phyloP scores from a whole-genome alignment of 805 yeast genomes.

The Isabelozyma rhagii region DNA sequence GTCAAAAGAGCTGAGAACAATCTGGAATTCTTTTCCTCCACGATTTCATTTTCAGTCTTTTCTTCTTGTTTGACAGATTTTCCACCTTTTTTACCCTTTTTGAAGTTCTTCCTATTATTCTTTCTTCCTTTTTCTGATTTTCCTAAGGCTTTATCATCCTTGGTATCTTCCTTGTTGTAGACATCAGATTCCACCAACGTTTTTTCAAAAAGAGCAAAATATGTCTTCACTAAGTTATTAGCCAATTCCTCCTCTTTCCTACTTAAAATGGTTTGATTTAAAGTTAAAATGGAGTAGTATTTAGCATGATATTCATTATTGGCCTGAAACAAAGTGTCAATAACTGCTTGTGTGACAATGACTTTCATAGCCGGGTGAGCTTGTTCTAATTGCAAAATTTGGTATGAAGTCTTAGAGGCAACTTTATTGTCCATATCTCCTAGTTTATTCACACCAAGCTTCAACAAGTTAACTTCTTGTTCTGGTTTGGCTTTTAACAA shows the following conservation, averaged over 20 bases:
- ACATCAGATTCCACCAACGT: slow-evolving; percentile 65
- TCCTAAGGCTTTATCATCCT: slow-evolving; percentile 41
- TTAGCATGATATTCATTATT: slow-evolving; percentile 81
- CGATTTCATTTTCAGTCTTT: slow-evolving; percentile 60
- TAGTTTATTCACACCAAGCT: slow-evolving; percentile 86
- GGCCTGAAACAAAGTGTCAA: slow-evolving; percentile 74
- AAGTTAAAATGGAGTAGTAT: slow-evolving; percentile 82
- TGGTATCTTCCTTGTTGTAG: slow-evolving; percentile 30
- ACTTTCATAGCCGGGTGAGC: slow-evolving; percentile 95
- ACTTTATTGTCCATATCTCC: slow-evolving; percentile 94
- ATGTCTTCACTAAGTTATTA: slow-evolving; percentile 75
- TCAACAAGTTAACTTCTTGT: slow-evolving; percentile 88
- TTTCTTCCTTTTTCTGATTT: slow-evolving; percentile 57
- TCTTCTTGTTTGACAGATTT: slow-evolving; percentile 61
- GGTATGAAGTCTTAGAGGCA: slow-evolving; percentile 81
- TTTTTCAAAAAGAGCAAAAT: slow-evolving; percentile 83
- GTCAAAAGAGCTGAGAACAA: slow-evolving; percentile 87
- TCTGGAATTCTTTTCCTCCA: slow-evolving; percentile 79
- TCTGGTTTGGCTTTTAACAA: slow-evolving; percentile 85
- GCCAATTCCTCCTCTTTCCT: slow-evolving; percentile 77
- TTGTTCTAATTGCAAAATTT: slow-evolving; percentile 75
- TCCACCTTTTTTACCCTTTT: slow-evolving; percentile 87
- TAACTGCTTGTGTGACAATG: slow-evolving; percentile 72
- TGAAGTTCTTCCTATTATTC: slow-evolving; percentile 61
- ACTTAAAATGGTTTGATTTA: slow-evolving; percentile 89